Base-by-base conservation (phyloP, 768 basidiomycete genomes). In the Lactarius deliciosus region DNA sequence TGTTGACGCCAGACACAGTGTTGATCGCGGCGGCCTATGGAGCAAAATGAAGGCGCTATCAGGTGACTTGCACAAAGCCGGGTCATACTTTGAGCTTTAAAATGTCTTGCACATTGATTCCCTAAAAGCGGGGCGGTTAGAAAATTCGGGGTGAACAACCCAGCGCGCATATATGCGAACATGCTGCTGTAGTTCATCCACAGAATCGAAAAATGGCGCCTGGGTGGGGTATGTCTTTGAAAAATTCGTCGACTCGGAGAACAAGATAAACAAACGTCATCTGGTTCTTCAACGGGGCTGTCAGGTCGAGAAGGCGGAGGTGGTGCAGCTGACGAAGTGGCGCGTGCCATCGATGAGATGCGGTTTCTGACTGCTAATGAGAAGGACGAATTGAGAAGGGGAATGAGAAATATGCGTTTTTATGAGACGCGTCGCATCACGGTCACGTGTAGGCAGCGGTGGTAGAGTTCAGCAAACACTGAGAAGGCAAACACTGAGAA, bases 41-140 rank as follows among this genome's bases (percentile, higher is more conserved):
- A 47, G 7, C 66, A 25, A 66, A 25, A 16, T 38, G 60, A 61
- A 20, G 57, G 63, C 30, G 30, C 43, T 59, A 58, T 68, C 64
- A 68, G 61, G 50, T 59, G 30, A 69, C 62, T 71, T 56, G 18
- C 71, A 47, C 22, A 25, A 50, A 28, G 30, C 15, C 34, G 22
- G 38, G 43, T 4, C 41, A 62, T 56, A 88, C 92, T 79, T 97
- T 97, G 68, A 98, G 86, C 78, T 98, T 98, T 60, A 90, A 76
- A 64, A 98, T 97, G 74, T 98, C 96, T 80, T 96, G 94, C 32
- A 94, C 88, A 70, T 95, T 96, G 76, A 96, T 96, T 16, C 95
- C 94, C 94, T 96, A 71, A 9, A 47, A 32, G 16, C 62, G 40
- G 55, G 55, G 5, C 1, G 30, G 54, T 50, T 22, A 64, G 54